Conservation (phyloP, 306 rosid species). For the Citrullus amarus region DNA sequence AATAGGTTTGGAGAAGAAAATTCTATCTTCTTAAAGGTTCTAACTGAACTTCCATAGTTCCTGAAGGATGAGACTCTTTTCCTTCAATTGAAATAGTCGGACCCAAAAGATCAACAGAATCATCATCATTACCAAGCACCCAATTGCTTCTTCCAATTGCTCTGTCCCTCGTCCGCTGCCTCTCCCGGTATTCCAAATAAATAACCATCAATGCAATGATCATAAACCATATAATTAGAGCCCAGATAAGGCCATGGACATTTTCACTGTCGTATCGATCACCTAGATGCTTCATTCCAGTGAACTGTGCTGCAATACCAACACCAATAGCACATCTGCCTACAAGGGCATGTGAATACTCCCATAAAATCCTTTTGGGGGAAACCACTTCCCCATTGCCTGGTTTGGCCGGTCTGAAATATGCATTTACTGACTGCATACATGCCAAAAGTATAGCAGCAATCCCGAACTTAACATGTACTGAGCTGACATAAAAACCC, state of each 20-base stretch:
- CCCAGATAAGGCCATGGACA: slow-evolving; percentile 59
- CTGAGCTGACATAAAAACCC: slow-evolving; percentile 57
- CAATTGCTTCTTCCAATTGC: slow-evolving; percentile 58
- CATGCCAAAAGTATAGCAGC: slow-evolving; percentile 55
- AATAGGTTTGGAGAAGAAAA: not conserved
- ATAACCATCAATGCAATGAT: slow-evolving; percentile 31
- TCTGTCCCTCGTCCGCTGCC: slow-evolving; percentile 26
- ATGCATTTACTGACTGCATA: slow-evolving; percentile 64
- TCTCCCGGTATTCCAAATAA: slow-evolving; percentile 54
- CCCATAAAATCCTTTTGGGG: slow-evolving; percentile 60
- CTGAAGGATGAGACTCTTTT: slow-evolving; percentile 35
- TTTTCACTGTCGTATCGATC: slow-evolving; percentile 58
- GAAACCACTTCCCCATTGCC: slow-evolving; percentile 44
- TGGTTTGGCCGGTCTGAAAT: slow-evolving; percentile 44
- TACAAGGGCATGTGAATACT: slow-evolving; percentile 49
- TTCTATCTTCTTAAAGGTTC: slow-evolving; percentile 33
- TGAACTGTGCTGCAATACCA: slow-evolving; percentile 68
- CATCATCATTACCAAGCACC: slow-evolving; percentile 90
- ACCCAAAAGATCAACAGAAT: slow-evolving; percentile 65
- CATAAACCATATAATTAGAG: slow-evolving; percentile 62
- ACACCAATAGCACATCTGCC: slow-evolving; percentile 61
- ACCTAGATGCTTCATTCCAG: slow-evolving; percentile 86
- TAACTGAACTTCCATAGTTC: slow-evolving; percentile 78
- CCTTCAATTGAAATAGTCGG: slow-evolving; percentile 27
- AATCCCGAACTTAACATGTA: slow-evolving; percentile 70